These are phyloP conservation scores for Kodamaea suecica DNA, from an alignment of 1,139 yeast species.

Conservation along the genomic window DNA sequence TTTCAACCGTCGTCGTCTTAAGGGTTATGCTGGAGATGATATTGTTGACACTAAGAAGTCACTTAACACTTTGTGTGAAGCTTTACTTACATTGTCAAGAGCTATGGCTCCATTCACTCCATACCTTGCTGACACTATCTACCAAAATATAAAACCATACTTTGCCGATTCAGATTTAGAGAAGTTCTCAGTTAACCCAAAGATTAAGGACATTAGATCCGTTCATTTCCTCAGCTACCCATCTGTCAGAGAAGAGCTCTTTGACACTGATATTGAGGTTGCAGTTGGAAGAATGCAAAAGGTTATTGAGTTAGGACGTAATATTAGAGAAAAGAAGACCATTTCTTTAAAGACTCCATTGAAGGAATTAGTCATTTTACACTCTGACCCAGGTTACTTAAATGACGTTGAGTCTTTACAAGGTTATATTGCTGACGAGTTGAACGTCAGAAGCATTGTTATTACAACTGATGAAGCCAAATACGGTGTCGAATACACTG, in stretches of 20 bases:
- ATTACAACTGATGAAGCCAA: constrained; percentile 89
- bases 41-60: constrained; percentile 80
- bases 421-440: constrained; percentile 80
- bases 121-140: constrained; percentile 86
- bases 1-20: constrained; percentile 95
- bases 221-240: constrained; percentile 95
- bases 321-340: constrained; percentile 91
- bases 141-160: constrained; percentile 65
- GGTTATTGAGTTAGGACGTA: constrained; percentile 94
- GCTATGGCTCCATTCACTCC: constrained; percentile 99
- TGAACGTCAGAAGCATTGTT: constrained; percentile 84
- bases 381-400: constrained; percentile 71
- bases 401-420: constrained; percentile 75
- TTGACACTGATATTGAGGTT: constrained; percentile 72
- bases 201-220: constrained; percentile 61
- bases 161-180: constrained; percentile 56
- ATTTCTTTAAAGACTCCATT: constrained; percentile 95
- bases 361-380: constrained; percentile 81
- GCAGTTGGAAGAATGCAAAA: constrained; percentile 96
- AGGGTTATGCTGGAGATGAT: constrained; percentile 78
- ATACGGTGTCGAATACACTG: constrained; percentile 88
- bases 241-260: constrained; percentile 73
- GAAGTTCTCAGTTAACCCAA: constrained; percentile 38
- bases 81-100: constrained; percentile 80
- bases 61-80: constrained; percentile 87